These are phyloP conservation scores for Hyaloscypha variabilis DNA, from an alignment of 495 filamentous ascomycete species.

Conservation along the genomic window DNA sequence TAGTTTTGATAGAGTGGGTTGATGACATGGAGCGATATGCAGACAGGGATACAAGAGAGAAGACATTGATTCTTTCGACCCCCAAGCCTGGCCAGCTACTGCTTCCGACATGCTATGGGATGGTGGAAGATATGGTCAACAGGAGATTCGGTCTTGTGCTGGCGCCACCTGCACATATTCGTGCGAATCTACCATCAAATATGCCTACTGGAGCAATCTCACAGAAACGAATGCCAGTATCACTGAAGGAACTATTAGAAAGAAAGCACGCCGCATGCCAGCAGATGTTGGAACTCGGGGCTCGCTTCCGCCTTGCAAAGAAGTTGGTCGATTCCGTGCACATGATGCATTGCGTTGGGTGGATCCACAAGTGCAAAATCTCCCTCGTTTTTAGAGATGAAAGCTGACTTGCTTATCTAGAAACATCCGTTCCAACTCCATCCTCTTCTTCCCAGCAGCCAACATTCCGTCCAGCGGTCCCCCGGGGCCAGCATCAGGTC, in stretches of 20 bases:
- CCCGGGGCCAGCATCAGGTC: constrained; percentile 23
- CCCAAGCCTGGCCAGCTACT: constrained; percentile 29
- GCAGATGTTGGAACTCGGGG: constrained; percentile 28
- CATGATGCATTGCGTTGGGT: constrained; percentile 32
- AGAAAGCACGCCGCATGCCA: constrained; percentile 26
- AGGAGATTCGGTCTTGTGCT: constrained; percentile 30
- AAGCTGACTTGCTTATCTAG: constrained; percentile 4
- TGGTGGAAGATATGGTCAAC: constrained; percentile 28
- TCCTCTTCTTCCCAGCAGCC: constrained; percentile 31
- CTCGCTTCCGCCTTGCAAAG: constrained; percentile 30
- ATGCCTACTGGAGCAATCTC: constrained; percentile 31
- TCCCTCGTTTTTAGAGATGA: not conserved
- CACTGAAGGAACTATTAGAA: constrained; percentile 26
- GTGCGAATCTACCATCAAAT: constrained; percentile 26
- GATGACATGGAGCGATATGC: constrained; percentile 19
- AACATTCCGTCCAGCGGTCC: constrained; percentile 22
- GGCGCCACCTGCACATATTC: constrained; percentile 31
- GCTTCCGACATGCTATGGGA: constrained; percentile 32
- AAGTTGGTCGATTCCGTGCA: constrained; percentile 29
- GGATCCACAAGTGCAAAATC: constrained; percentile 28
- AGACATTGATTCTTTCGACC: constrained; percentile 30
- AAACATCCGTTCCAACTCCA: constrained; percentile 32
- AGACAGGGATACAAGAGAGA: constrained; percentile 25
- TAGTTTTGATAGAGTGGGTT: constrained; percentile 33
- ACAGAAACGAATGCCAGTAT: constrained; percentile 31